A percentile compares a stretch with the other conserved stretches of the same genome.
These are phyloP conservation scores for Pseudopithomyces chartarum DNA, from an alignment of 2,329 filamentous ascomycete genomes.

Conservation along the genomic window DNA sequence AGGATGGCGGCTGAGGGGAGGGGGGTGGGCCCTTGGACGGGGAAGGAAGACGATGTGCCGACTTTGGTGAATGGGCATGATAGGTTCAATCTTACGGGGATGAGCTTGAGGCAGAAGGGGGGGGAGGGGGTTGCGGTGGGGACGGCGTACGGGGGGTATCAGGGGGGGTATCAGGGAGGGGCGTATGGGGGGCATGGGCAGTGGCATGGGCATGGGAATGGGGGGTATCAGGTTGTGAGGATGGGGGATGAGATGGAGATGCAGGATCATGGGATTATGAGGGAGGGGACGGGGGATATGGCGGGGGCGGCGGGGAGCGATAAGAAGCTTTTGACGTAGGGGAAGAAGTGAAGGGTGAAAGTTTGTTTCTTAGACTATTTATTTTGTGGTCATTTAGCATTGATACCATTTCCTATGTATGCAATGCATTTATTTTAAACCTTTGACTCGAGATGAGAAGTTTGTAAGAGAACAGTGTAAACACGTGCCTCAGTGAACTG, in stretches of 20 bases:
- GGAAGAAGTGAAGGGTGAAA: background rate
- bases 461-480: too few species aligned
- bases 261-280: background rate
- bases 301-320: background rate
- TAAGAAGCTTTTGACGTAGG: background rate
- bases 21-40: constrained; percentile 10
- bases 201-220: background rate
- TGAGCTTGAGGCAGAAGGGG: constrained; percentile 5
- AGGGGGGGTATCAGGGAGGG: background rate
- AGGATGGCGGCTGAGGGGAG: constrained; percentile 13
- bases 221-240: background rate
- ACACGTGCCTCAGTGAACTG: too few species aligned
- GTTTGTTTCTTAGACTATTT: background rate
- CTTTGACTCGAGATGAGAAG: too few species aligned
- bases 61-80: constrained; percentile 1
- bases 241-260: background rate
- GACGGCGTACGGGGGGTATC: background rate
- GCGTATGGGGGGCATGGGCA: background rate
- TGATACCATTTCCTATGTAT: background rate
- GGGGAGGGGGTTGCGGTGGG: background rate
- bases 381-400: background rate
- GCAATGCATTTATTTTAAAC: too few species aligned
- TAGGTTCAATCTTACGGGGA: constrained; percentile 9
- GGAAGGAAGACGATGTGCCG: constrained; percentile 12
- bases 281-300: background rate